Evolutionary conservation across 352 stramenopile species (phyloP), one percentile per base, ranked within the genome.

Genomic region (Phytopythium mirpurense): DNA sequence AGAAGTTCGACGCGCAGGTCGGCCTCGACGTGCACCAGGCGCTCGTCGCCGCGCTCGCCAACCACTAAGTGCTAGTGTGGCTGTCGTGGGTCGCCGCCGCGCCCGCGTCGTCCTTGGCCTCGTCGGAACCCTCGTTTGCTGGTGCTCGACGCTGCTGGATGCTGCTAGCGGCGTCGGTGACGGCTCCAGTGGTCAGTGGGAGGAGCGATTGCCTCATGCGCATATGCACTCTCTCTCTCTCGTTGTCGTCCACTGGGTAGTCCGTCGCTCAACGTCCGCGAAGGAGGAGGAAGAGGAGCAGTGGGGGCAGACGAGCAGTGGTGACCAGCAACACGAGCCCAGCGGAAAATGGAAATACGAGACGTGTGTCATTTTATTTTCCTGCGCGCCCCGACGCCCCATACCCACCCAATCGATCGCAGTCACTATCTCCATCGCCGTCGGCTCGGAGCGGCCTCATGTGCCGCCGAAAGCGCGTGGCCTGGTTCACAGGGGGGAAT

Each of bases 1-100:
- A 97, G 57, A 88, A 95, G 67, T 89, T 96, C 21, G 87, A 98
- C 68, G 95, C 95, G 15, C 90, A 98, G 78, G 98, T 99, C 67
- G 93, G 96, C 55, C 88, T 97, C 67, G 96, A 99, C 71, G 89
- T 94, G 23, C 95, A 97, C 75, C 78, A 85, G 60, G 87, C 92
- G 32, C 95, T 98, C 89, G 86, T 93, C 54, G 59, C 72, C 43
- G 95, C 95, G 23, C 70, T 98, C 52, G 84, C 86, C 43, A 68
- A 52, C 52, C 74, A 84, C 62, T 87, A 86, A 62, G 64, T 36
- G 32, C 36, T 38, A 26, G 37, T 43, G 37, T 43, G n/a, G 44
- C 26, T 38, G 37, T 43, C 37, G 37, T 26, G 21, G n/a, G n/a
- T 21, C 24, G 15, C 9, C 29, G 56, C 27, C 37, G 24, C 48